Percentiles rank a stretch among this genome's conserved stretches.
phyloP scores from a whole-genome alignment of 192 early-diverging fungal genomes.

The Phlyctochytrium planicorne region DNA sequence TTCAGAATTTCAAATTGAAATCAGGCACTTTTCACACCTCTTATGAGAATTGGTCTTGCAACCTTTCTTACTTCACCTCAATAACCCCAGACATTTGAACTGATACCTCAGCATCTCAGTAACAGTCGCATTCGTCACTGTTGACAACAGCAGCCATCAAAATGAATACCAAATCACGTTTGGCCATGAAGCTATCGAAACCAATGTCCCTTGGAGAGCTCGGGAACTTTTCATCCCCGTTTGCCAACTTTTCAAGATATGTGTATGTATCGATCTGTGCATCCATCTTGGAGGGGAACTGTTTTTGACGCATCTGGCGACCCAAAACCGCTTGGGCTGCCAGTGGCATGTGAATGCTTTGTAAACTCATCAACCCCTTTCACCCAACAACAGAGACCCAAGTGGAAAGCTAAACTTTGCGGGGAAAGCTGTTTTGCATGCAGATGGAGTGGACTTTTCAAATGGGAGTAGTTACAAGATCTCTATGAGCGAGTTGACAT shows the following conservation, averaged over 20 bases:
- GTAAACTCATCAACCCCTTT: no score
- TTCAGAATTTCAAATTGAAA: no score
- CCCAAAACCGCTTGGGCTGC: no score
- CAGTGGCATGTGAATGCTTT: no score
- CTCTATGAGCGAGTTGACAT: constrained; percentile 78
- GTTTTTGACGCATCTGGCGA: no score
- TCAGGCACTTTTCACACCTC: background rate
- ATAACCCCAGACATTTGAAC: no score
- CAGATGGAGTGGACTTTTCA: constrained; percentile 88
- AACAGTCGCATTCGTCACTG: no score
- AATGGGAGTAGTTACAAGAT: constrained; percentile 86
- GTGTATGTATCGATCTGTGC: constrained; percentile 50
- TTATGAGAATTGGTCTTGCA: background rate
- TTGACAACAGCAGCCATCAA: no score
- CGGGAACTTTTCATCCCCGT: constrained; percentile 45
- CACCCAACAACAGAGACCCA: constrained; percentile 56
- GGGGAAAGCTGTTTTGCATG: constrained; percentile 88
- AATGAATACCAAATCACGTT: background rate
- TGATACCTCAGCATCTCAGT: no score
- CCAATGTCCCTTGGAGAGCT: constrained; percentile 27
- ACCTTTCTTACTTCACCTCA: background rate
- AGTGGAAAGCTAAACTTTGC: constrained; percentile 86
- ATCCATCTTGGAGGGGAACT: background rate
- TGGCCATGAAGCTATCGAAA: constrained; percentile 20
- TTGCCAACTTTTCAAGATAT: constrained; percentile 66